Base-by-base conservation (phyloP, 225 moss, liverwort and hornwort genomes). In the Pseudisothecium myosuroides region DNA sequence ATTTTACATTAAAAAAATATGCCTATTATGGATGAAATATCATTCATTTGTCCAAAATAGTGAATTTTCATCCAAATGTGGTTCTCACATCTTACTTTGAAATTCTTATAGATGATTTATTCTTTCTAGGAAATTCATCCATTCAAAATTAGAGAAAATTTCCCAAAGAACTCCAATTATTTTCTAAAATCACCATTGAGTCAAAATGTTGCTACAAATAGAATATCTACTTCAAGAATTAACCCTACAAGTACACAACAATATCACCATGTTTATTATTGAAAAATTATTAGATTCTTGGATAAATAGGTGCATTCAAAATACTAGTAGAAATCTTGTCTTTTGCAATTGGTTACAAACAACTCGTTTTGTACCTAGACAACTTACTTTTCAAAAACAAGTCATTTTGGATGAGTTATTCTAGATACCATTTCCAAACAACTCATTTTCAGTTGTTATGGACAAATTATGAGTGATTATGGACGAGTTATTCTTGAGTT, bases 401-500 rank as follows among this genome's bases (percentile, higher is more conserved):
- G 2, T 21, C 1, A 3, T 28, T 67, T n/a, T 68, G 4, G 12
- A 12, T 0, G 0, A 68, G 7, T 21, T 37, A 21, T 21, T 67
- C 1, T 2, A 0, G 0, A 19, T 1, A 1, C 0, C 1, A 0
- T 36, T 2, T 11, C 37, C 3, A 66, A 66, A 37, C 20, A 64
- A 32, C 5, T 37, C 12, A 12, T 67, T 37, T 66, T 67, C 3
- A 37, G 0, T 37, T 67, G 1, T 37, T 37, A 21, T 37, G 1
- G 17, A 67, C 6, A 67, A 3, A 11, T 37, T 21, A 37, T 37
- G 4, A 67, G 37, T 37, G 5, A 12, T 67, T 11, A 37, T 67
- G 2, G 6, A 11, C 0, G 11, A 37, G 12, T 67, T 67, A 37
- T 37, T 67, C 11, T 1, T 21, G 1, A 37, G 4, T 37, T 37